These are phyloP conservation scores for Craterostigma plantagineum DNA, from an alignment of 257 asterid species.

Conservation along the genomic window DNA sequence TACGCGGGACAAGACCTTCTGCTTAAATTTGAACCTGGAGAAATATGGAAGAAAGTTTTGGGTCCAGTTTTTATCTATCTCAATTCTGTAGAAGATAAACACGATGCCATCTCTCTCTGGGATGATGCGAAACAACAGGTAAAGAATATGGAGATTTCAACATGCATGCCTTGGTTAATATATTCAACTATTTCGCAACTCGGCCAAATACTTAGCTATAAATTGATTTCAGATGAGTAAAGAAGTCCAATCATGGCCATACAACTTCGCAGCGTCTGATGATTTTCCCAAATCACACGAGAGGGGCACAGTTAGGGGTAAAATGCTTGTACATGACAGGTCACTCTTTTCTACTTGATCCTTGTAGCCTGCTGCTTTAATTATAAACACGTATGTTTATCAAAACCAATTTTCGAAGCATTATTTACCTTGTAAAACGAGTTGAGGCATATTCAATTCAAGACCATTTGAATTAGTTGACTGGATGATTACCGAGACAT, in stretches of 20 bases:
- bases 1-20: constrained; percentile 46
- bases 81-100: constrained; percentile 26
- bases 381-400: too few species aligned
- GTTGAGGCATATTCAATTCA: too few species aligned
- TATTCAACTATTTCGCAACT: neutral
- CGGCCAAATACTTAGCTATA: neutral
- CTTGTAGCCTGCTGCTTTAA: neutral
- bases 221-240: constrained; percentile 19
- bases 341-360: constrained; percentile 4
- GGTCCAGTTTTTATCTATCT: constrained; percentile 70
- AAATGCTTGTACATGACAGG: constrained; percentile 66
- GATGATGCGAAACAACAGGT: constrained; percentile 74
- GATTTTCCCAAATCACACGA: constrained; percentile 41
- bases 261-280: constrained; percentile 59
- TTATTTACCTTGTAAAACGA: too few species aligned
- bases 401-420: too few species aligned
- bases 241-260: constrained; percentile 61
- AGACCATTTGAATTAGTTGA: too few species aligned
- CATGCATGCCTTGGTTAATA: neutral
- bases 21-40: constrained; percentile 35
- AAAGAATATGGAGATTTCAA: neutral
- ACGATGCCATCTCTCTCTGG: constrained; percentile 34
- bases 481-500: too few species aligned
- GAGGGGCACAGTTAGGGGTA: constrained; percentile 51
- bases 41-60: constrained; percentile 69